Base-by-base conservation (phyloP, 1,284 basidiomycete genomes). In the Ganoderma lucidum region DNA sequence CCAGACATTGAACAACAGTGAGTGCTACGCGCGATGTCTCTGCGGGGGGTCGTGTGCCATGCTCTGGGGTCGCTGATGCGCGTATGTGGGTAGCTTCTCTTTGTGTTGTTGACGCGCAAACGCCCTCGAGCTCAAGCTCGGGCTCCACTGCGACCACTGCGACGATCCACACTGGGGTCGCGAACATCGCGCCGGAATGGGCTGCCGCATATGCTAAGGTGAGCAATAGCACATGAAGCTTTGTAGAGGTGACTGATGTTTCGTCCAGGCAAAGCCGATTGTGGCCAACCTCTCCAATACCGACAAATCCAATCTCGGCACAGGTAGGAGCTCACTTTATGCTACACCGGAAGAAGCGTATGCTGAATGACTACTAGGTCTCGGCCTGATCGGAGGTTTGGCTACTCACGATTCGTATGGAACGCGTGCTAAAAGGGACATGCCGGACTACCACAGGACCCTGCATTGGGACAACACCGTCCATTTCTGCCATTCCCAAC, bases 391-490 rank as follows among this genome's bases (percentile, higher is more conserved):
- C 60, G 86, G 85, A 83, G 76, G 82, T 78, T 83, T 82, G 65
- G 80, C 79, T 77, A 30, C 28, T 37, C 9, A 59, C 12, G 77
- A 32, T 28, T 39, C 15, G 58, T 6, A 12, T 48, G 32, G 42
- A 9, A 32, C 10, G 37, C 37, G 17, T 15, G 37, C 32, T 12
- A 23, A 59, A 23, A 2, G 5, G 41, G n/a, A 6, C 17, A 6
- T 15, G 15, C 15, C 35, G 8, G 35, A 17, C 30, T 14, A 3
- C 15, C 35, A 41, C 60, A 86, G 86, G 86, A 15, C 81, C 87
- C 67, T 93, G 91, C 75, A 86, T 92, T 58, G 92, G 92, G 12
- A 93, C 92, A 77, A 93, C 86, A 3, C 83, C 85, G 3, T 79
- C 88, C 5, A 85, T 94, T 55, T 81, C 86, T 0, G 82, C 85